Evolutionary conservation across 2,329 filamentous ascomycete species (phyloP), one percentile per base, ranked within the genome.

Genomic region (Malbranchea zuffiana): DNA sequence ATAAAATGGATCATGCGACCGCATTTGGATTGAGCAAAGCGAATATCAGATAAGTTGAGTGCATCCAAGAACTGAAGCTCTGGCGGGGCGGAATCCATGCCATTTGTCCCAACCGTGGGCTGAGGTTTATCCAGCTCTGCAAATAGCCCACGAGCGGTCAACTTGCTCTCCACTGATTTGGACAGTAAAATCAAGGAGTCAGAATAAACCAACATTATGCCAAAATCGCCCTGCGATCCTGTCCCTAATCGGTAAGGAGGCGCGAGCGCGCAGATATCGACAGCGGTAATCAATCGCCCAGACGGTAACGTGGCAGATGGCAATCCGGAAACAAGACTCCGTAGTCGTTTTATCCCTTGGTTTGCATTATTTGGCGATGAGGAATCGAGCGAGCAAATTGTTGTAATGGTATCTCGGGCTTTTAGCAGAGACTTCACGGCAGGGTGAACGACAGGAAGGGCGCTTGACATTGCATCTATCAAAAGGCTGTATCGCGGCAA

Each of bases 401-500:
- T 90, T 13, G 87, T 86, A 47, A 98, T 86, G 36, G 94, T 82
- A 56, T 96, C 90, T 47, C 88, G 74, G 0, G 90, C 87, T 54
- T 85, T 87, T 27, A 95, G 72, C 62, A 98, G 79, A 2, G 73
- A 71, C 47, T 82, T 80, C 36, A 94, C 69, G 0, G 87, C 87
- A 2, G 86, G 83, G 55, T 96, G 87, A 6, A 82, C 78, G 34
- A 87, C 75, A 3, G 88, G 87, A 12, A 96, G 71, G 43, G 82
- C 86, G 47, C 80, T 78, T 32, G 90, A 75, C 53, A 98, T 95
- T 52, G 92, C 87, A 62, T 98, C 90, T 50, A 98, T 96, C 53
- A 96, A 80, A 23, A 98, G 68, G 52, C 85, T 95, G 62, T 98
- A 98, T 17, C 90, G 80, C 17, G 90, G 90, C 35, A 98, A 71